phyloP scores from a whole-genome alignment of 768 basidiomycete genomes.

The Porpolomopsis calyptriformis region DNA sequence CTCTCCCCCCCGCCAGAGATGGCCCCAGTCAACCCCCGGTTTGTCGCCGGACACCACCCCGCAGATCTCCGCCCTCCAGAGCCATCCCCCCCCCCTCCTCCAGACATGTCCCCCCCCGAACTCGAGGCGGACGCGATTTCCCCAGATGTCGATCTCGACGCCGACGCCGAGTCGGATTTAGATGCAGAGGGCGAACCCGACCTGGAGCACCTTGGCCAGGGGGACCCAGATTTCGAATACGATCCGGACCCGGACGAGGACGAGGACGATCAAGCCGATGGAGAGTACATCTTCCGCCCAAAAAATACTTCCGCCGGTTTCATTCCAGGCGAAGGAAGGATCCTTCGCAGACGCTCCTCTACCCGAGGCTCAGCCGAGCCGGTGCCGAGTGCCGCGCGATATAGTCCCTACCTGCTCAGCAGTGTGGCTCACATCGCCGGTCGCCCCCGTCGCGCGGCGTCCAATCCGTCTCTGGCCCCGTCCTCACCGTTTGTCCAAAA shows the following conservation, averaged over 20 bases:
- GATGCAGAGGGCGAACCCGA: conserved; percentile 24
- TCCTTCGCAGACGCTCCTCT: background rate
- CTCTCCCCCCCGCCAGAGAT: background rate
- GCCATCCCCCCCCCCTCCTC: background rate
- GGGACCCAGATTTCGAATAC: conserved; percentile 6
- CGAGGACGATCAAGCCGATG: conserved; percentile 5
- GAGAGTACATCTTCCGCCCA: background rate
- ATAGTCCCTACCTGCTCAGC: background rate
- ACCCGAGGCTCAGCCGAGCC: too few species aligned
- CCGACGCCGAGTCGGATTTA: conserved; percentile 16
- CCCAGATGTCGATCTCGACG: background rate
- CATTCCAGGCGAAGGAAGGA: background rate
- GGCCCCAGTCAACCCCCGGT: background rate
- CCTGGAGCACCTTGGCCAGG: conserved; percentile 9
- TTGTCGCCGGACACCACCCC: too few species aligned
- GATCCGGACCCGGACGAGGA: conserved; percentile 5
- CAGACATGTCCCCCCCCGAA: background rate
- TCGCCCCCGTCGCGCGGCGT: too few species aligned
- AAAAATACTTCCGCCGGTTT: too few species aligned
- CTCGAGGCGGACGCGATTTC: background rate
- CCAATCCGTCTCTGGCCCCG: background rate
- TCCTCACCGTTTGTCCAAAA: background rate
- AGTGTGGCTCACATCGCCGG: background rate
- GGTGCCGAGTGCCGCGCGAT: background rate
- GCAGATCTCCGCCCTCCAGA: background rate